These are phyloP conservation scores for Nakazawaea siamensis DNA, from an alignment of 805 yeast species.

Conservation along the genomic window DNA sequence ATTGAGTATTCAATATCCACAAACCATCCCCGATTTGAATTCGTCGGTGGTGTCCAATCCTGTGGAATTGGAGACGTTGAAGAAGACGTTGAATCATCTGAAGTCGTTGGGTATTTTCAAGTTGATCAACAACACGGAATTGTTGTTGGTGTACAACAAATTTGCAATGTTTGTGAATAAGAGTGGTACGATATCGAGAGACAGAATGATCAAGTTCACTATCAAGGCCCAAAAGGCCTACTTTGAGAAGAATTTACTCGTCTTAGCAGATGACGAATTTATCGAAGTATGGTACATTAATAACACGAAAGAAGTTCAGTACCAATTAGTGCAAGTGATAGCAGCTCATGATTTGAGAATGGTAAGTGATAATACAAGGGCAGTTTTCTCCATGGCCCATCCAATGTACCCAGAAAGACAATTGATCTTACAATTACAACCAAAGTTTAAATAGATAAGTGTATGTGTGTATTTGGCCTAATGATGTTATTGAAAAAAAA, in stretches of 20 bases:
- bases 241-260: slow-evolving; percentile 36
- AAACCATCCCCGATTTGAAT: slow-evolving; percentile 47
- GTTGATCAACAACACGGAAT: slow-evolving; percentile 42
- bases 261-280: slow-evolving; percentile 55
- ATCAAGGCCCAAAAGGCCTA: slow-evolving; percentile 31
- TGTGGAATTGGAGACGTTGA: slow-evolving; percentile 27
- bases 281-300: slow-evolving; percentile 62
- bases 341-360: slow-evolving; percentile 55
- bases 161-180: slow-evolving; percentile 59
- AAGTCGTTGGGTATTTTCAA: slow-evolving; percentile 59
- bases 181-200: slow-evolving; percentile 27
- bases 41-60: not conserved
- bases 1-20: slow-evolving; percentile 46
- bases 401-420: slow-evolving; percentile 59
- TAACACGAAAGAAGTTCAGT: slow-evolving; percentile 23
- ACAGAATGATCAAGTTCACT: slow-evolving; percentile 32
- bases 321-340: slow-evolving; percentile 55
- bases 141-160: slow-evolving; percentile 60
- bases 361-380: slow-evolving; percentile 26
- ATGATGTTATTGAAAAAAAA: too few relatives aligned
- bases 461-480: not conserved
- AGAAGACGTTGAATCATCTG: slow-evolving; percentile 29
- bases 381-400: slow-evolving; percentile 48
- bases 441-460: not conserved
- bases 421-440: slow-evolving; percentile 31